These are phyloP conservation scores for Phytophthora boehmeriae DNA, from an alignment of 352 stramenopile genomes.

Conservation along the genomic window DNA sequence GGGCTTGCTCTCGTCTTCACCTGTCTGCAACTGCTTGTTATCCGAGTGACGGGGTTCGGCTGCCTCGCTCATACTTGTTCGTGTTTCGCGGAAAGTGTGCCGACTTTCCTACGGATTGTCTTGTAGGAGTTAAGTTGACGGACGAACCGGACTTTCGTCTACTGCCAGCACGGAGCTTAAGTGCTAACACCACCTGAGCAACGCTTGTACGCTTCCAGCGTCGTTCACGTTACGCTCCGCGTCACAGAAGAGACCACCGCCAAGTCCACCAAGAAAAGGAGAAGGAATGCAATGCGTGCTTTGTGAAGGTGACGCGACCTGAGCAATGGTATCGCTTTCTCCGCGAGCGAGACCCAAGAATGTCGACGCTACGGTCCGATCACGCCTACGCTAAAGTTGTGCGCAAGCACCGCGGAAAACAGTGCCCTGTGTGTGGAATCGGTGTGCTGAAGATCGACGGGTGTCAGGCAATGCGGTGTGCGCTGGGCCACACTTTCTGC, in stretches of 20 bases:
- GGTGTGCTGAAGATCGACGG: conserved; percentile 55
- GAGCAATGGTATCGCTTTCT: conserved; percentile 43
- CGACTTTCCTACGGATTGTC: no score
- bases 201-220: background rate
- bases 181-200: background rate
- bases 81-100: no score
- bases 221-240: conserved; percentile 2
- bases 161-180: no score
- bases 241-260: background rate
- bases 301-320: conserved; percentile 3
- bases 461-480: conserved; percentile 52
- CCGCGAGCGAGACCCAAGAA: conserved; percentile 38
- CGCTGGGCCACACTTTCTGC: conserved; percentile 46
- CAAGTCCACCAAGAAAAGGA: conserved; percentile 5
- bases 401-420: conserved; percentile 37
- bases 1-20: no score
- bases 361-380: conserved; percentile 51
- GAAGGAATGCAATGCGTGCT: conserved; percentile 35
- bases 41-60: no score
- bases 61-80: no score
- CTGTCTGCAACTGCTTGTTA: no score
- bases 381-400: conserved; percentile 52
- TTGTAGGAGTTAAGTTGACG: no score
- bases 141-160: no score
- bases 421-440: conserved; percentile 65